Evolutionary conservation across 2,329 filamentous ascomycete genomes (phyloP).

Genomic region (Colletotrichum sp.): DNA sequence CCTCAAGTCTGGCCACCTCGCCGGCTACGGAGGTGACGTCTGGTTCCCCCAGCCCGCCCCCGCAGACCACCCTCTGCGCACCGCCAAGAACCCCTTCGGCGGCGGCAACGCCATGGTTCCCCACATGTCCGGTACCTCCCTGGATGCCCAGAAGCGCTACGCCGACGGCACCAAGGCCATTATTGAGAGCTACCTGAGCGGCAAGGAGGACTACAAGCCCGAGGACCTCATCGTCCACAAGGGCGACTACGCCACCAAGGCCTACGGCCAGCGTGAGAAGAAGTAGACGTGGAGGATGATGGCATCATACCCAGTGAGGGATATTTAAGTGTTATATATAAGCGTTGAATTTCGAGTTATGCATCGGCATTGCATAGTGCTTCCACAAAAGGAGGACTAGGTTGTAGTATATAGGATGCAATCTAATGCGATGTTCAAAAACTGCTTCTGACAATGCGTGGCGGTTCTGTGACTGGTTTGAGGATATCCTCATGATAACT

Average conservation of each 20-base stretch:
- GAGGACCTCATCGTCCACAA: slow-evolving; percentile 90
- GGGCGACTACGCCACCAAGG: slow-evolving; percentile 94
- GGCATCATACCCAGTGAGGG: neutral
- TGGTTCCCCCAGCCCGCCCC: slow-evolving; percentile 99
- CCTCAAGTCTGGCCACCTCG: slow-evolving; percentile 88
- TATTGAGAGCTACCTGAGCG: slow-evolving; percentile 87
- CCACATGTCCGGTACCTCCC: slow-evolving; percentile 98
- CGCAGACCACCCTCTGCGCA: slow-evolving; percentile 89
- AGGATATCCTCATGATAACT: neutral
- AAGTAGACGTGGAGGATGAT: slow-evolving; percentile 28
- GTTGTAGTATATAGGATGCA: slow-evolving; percentile 15
- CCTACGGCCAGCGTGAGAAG: slow-evolving; percentile 79
- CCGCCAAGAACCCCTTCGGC: slow-evolving; percentile 92
- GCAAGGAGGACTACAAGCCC: slow-evolving; percentile 84
- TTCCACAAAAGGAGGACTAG: neutral
- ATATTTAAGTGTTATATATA: neutral
- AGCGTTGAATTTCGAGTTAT: neutral
- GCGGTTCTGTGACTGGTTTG: neutral
- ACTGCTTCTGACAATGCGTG: neutral
- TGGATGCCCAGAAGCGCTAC: slow-evolving; percentile 95
- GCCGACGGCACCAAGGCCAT: slow-evolving; percentile 89
- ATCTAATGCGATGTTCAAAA: slow-evolving; percentile 4
- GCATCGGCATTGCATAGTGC: slow-evolving; percentile 16
- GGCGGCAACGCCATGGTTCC: slow-evolving; percentile 99
- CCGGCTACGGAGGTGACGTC: slow-evolving; percentile 86